These are phyloP conservation scores for Phytophthora colocasiae DNA, from an alignment of 352 stramenopile species.

Conservation along the genomic window DNA sequence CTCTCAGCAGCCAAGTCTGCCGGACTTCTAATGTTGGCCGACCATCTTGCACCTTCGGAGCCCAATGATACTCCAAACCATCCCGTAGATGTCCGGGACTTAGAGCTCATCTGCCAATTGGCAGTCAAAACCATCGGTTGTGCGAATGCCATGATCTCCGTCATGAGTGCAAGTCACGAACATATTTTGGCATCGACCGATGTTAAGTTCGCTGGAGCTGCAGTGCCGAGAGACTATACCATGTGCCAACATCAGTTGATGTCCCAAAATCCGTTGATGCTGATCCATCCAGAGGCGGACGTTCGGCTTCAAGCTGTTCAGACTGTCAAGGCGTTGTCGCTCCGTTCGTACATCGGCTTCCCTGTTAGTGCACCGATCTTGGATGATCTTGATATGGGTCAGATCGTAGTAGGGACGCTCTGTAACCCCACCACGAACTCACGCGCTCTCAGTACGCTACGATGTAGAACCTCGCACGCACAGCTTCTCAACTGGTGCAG, in stretches of 20 bases:
- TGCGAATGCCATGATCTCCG: constrained; percentile 51
- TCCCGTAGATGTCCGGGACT: constrained; percentile 40
- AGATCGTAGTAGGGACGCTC: constrained; percentile 56
- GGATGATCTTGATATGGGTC: constrained; percentile 11
- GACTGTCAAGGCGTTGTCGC: constrained; percentile 36
- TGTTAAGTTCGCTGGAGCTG: constrained; percentile 19
- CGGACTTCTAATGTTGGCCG: constrained; percentile 10
- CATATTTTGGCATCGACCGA: constrained; percentile 54
- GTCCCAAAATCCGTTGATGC: constrained; percentile 49
- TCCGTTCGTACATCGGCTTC: constrained; percentile 70
- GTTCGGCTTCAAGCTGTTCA: constrained; percentile 49
- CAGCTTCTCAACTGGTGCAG: constrained; percentile 45
- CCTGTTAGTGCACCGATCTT: constrained; percentile 37
- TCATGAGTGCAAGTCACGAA: constrained; percentile 50
- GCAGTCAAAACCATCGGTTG: constrained; percentile 45
- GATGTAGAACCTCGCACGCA: constrained; percentile 47
- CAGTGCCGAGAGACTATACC: constrained; percentile 51
- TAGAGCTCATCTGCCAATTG: constrained; percentile 62
- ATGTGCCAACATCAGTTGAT: constrained; percentile 71
- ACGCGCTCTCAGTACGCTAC: constrained; percentile 57
- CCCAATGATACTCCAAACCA: constrained; percentile 11
- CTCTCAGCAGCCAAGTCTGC: constrained; percentile 20
- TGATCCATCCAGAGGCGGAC: constrained; percentile 65
- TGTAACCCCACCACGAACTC: constrained; percentile 42
- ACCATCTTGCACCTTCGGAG: constrained; percentile 13